These are phyloP conservation scores for Curvularia hawaiiensis DNA, from an alignment of 2,329 filamentous ascomycete genomes.

Conservation along the genomic window DNA sequence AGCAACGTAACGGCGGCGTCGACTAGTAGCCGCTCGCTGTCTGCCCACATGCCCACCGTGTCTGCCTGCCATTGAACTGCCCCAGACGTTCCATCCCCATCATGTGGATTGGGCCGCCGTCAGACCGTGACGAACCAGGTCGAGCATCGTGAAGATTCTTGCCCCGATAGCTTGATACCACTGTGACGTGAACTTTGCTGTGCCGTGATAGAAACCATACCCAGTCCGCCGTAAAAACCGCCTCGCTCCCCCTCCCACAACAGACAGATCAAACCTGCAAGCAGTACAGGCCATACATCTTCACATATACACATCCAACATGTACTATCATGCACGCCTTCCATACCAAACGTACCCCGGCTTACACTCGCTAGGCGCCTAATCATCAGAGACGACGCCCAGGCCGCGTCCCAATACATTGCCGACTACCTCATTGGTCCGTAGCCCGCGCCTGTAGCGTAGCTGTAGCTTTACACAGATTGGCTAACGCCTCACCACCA, in stretches of 20 bases:
- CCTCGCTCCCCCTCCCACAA: slow-evolving; percentile 2
- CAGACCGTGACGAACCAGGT: slow-evolving; percentile 32
- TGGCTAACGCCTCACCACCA: slow-evolving; percentile 32
- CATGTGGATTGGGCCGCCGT: slow-evolving; percentile 28
- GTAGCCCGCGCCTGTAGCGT: slow-evolving; percentile 27
- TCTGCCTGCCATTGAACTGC: slow-evolving; percentile 6
- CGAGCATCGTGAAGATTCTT: slow-evolving; percentile 26
- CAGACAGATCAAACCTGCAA: background rate
- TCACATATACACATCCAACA: slow-evolving; percentile 22
- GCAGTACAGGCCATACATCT: slow-evolving; percentile 14
- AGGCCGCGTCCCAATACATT: slow-evolving; percentile 73
- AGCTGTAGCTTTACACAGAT: slow-evolving; percentile 16
- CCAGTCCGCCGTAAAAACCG: slow-evolving; percentile 9
- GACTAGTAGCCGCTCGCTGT: slow-evolving; percentile 32
- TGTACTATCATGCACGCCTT: slow-evolving; percentile 40
- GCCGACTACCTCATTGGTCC: slow-evolving; percentile 79
- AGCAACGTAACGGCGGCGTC: slow-evolving; percentile 42
- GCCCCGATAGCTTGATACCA: slow-evolving; percentile 17
- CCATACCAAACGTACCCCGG: slow-evolving; percentile 17
- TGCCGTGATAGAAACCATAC: slow-evolving; percentile 25
- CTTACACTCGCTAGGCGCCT: slow-evolving; percentile 68
- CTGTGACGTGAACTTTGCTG: slow-evolving; percentile 28
- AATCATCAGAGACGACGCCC: slow-evolving; percentile 77
- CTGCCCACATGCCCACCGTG: slow-evolving; percentile 20
- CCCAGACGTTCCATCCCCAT: slow-evolving; percentile 20